A percentile compares a stretch with the other conserved stretches of the same genome.
These are phyloP conservation scores for Kwoniella dejecticola DNA, from an alignment of 768 basidiomycete genomes.

Conservation along the genomic window DNA sequence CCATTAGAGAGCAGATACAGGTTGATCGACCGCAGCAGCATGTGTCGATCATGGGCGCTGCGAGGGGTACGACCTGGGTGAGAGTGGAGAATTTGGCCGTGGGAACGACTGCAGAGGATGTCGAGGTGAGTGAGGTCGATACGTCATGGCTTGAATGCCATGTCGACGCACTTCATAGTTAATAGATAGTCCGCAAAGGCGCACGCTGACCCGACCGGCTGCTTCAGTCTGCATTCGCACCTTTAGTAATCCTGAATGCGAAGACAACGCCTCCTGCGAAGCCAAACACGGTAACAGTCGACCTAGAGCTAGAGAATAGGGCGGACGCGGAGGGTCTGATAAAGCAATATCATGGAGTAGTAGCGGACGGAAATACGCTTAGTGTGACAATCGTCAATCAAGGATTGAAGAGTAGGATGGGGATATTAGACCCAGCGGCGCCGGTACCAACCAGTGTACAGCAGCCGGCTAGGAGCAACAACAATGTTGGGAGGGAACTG, in stretches of 20 bases:
- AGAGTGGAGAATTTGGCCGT: conserved; percentile 71
- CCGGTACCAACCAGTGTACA: background rate
- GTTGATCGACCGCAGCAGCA: background rate
- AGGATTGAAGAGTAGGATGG: conserved; percentile 29
- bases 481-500: conserved; percentile 18
- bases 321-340: conserved; percentile 69
- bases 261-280: conserved; percentile 57
- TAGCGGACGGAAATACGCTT: conserved; percentile 77
- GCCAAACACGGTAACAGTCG: conserved; percentile 60
- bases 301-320: conserved; percentile 71
- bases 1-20: background rate
- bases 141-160: background rate
- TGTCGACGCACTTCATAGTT: background rate
- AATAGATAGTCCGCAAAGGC: no score
- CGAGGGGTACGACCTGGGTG: conserved; percentile 59
- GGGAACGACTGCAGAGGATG: conserved; percentile 80
- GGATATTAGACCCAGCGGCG: background rate
- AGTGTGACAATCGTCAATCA: conserved; percentile 63
- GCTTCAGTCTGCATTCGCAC: conserved; percentile 71
- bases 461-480: background rate
- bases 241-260: conserved; percentile 63
- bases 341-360: conserved; percentile 73
- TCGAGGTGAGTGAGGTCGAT: conserved; percentile 63
- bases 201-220: background rate
- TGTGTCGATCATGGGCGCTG: conserved; percentile 50